Evolutionary conservation across 2,329 filamentous ascomycete species (phyloP).

Genomic region (Alternaria gansuensis): DNA sequence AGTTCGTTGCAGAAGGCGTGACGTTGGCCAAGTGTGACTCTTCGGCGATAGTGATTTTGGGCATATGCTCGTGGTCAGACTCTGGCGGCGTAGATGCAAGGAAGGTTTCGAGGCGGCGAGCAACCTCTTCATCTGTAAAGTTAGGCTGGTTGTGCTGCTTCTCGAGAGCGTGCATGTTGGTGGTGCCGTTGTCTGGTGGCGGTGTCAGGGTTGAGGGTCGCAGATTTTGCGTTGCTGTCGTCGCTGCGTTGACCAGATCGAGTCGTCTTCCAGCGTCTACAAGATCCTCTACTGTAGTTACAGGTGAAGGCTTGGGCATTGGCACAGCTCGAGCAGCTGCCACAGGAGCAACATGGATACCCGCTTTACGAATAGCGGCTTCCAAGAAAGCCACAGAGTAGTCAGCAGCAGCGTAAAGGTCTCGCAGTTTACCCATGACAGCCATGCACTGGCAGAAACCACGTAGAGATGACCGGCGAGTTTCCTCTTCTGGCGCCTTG

Average conservation of each 20-base stretch:
- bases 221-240: slow-evolving; percentile 26
- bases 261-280: slow-evolving; percentile 57
- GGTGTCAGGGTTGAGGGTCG: slow-evolving; percentile 52
- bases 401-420: slow-evolving; percentile 93
- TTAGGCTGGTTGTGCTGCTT: slow-evolving; percentile 41
- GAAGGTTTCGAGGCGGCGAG: slow-evolving; percentile 59
- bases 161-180: slow-evolving; percentile 46
- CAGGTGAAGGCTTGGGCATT: slow-evolving; percentile 40
- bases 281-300: slow-evolving; percentile 57
- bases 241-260: slow-evolving; percentile 38
- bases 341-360: slow-evolving; percentile 71
- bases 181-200: slow-evolving; percentile 52
- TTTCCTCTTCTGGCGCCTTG: slow-evolving; percentile 78
- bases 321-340: slow-evolving; percentile 28
- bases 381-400: slow-evolving; percentile 96
- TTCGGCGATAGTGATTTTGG: slow-evolving; percentile 42
- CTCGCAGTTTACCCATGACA: slow-evolving; percentile 84
- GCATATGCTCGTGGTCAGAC: slow-evolving; percentile 50
- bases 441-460: slow-evolving; percentile 93
- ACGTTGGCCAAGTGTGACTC: slow-evolving; percentile 26
- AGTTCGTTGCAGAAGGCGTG: slow-evolving; percentile 16
- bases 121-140: slow-evolving; percentile 59
- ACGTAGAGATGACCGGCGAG: slow-evolving; percentile 75
- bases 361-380: slow-evolving; percentile 85
- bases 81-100: slow-evolving; percentile 61